Base-by-base conservation (phyloP, 1,284 basidiomycete species). In the Rhodotorula sp. region DNA sequence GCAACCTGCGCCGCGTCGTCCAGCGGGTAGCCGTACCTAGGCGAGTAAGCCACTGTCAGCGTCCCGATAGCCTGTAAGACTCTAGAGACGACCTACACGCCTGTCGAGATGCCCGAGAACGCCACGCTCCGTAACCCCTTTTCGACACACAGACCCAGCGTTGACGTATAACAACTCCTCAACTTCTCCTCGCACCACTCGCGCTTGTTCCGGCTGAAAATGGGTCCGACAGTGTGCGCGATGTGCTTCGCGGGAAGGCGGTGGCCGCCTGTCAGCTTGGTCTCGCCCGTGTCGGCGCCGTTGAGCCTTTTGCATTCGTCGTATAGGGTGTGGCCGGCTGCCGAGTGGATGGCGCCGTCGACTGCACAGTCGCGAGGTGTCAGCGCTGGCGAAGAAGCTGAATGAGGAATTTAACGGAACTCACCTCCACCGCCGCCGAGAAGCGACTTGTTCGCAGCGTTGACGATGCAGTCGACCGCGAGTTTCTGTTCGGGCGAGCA, bases 171-270 rank as follows among this genome's bases (percentile, higher is more conserved):
- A 78, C 91, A 93, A 22, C 87, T 88, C 9, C 83, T 82, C 5
- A 98, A 84, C 68, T 85, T 83, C 64, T 79, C 73, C 11, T 86
- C 86, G 59, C 85, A 85, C 54, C 80, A 77, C 24, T 85, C 83
- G 4, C 77, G 79, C 2, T 84, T 78, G 2, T 74, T 71, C 0
- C 73, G 65, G 0, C 82, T 83, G 78, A 92, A 95, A 4, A 93
- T 80, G 0, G 93, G 93, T 16, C 94, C 94, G 31, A 96, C 94
- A 2, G 95, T 88, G 77, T 97, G 95, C 26, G 96, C 91, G 65
- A 97, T 83, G 71, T 88, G 84, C 66, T 85, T 86, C 26, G 83
- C 89, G 85, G 81, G 76, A 31, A 82, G 75, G 62, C 76, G 67
- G 76, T 80, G 79, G 1, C 73, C 81, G 4, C 48, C 26, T 6